Evolutionary conservation across 2,329 filamentous ascomycete genomes (phyloP), one percentile per base, ranked within the genome.

Genomic region (Clarireedia hainanense): DNA sequence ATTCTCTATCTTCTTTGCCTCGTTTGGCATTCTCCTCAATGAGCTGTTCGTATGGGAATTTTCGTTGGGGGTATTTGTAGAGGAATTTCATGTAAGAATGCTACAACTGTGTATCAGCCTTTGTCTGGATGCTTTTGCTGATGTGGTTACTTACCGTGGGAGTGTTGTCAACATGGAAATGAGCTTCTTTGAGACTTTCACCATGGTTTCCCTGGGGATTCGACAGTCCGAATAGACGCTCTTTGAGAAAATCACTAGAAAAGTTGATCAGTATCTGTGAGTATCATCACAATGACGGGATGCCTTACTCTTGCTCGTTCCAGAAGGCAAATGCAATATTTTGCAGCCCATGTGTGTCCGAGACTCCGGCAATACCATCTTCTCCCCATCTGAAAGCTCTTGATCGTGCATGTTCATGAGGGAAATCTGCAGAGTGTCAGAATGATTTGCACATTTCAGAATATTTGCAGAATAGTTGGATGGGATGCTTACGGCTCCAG

Each of bases 51-150:
- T 97, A 97, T 2, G 92, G 94, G 67, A 97, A 97, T 61, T 86
- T 84, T 65, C 80, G 81, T 73, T 97, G 92, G 0, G 94, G 94
- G 66, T 96, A 95, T 73, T 97, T 97, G 81, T 97, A 97, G 63
- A 97, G 85, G 68, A 85, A 95, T 72, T 97, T 97, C 92, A 97
- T 97, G 76, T 97, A 97, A 27, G 92, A 95, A 73, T 96, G 91
- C 88, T 91, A 70, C 5, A 45, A 47, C 57, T 64, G 20, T 61
- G 52, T 34, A 42, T 63, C 46, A 64, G 52, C 42, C 34, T 48
- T 37, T 7, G 9, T 48, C 23, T 34, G 9, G 30, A 34, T 34
- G 30, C 5, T 34, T 34, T 34, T 34, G 30, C 30, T 26, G 24
- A 26, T 20, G 10, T 2, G 12, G 49, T 36, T 14, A 61, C 64